A percentile compares a stretch with the other conserved stretches of the same genome.
Evolutionary conservation across 78 protist genomes (phyloP).

Genomic region (Cavenderia fasciculata): DNA sequence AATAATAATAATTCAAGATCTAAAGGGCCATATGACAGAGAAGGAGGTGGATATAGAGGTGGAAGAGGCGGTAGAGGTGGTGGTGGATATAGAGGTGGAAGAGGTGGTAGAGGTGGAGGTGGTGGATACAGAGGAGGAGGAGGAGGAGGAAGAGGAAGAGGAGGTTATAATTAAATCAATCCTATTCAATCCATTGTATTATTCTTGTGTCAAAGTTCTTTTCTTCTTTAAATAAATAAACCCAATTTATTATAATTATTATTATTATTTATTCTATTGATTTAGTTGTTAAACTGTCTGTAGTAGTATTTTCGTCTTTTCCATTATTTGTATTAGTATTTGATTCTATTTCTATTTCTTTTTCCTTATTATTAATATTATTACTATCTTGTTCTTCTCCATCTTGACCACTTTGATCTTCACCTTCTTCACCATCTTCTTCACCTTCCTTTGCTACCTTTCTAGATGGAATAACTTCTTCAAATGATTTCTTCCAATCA

Average conservation of each 20-base stretch:
- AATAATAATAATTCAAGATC: too few relatives aligned
- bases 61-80: neutral
- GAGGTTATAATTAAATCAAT: too few relatives aligned
- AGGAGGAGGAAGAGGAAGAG: too few relatives aligned
- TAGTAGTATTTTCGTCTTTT: neutral
- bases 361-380: neutral
- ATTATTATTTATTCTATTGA: neutral
- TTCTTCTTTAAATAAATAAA: neutral
- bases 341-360: neutral
- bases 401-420: neutral
- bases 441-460: slow-evolving; percentile 15
- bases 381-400: slow-evolving; percentile 16
- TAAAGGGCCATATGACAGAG: too few relatives aligned
- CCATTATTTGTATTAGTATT: too few relatives aligned
- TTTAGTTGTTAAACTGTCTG: neutral
- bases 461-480: slow-evolving; percentile 73
- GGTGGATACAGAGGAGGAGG: neutral
- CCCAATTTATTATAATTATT: too few relatives aligned
- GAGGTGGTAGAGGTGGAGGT: neutral
- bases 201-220: too few relatives aligned
- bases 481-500: slow-evolving; percentile 78
- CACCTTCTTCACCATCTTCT: slow-evolving; percentile 11
- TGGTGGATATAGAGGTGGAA: neutral
- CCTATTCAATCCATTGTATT: too few relatives aligned
- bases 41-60: too few relatives aligned